These are phyloP conservation scores for Glycine latifolia DNA, from an alignment of 306 rosid genomes.

Conservation along the genomic window DNA sequence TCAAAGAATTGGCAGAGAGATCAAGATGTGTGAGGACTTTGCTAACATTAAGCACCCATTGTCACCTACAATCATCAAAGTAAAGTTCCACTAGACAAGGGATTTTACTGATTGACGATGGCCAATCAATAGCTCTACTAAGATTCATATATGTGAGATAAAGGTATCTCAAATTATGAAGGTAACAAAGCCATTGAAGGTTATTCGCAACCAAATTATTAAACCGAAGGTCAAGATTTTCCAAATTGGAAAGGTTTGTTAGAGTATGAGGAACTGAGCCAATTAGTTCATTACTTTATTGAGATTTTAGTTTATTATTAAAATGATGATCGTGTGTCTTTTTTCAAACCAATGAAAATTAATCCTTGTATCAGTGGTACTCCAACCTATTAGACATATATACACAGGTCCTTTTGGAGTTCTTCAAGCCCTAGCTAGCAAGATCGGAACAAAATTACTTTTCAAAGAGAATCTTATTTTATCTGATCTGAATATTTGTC, in stretches of 20 bases:
- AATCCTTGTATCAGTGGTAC: no score
- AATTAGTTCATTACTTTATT: neutral
- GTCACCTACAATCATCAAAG: neutral
- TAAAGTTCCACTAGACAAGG: neutral
- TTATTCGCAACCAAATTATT: neutral
- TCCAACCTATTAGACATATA: no score
- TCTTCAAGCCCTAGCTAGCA: no score
- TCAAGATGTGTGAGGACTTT: neutral
- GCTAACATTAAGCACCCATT: conserved; percentile 27
- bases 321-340: no score
- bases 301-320: no score
- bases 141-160: neutral
- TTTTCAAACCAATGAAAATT: no score
- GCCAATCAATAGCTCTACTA: conserved; percentile 28
- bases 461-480: no score
- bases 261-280: conserved; percentile 5
- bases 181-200: conserved; percentile 44
- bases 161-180: conserved; percentile 38
- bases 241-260: conserved; percentile 37
- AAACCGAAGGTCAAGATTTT: neutral
- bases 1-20: neutral
- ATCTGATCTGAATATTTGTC: no score
- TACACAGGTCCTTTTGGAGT: no score
- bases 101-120: neutral
- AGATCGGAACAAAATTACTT: no score